These are phyloP conservation scores for Tremella yokohamensis DNA, from an alignment of 768 basidiomycete genomes.

Conservation along the genomic window DNA sequence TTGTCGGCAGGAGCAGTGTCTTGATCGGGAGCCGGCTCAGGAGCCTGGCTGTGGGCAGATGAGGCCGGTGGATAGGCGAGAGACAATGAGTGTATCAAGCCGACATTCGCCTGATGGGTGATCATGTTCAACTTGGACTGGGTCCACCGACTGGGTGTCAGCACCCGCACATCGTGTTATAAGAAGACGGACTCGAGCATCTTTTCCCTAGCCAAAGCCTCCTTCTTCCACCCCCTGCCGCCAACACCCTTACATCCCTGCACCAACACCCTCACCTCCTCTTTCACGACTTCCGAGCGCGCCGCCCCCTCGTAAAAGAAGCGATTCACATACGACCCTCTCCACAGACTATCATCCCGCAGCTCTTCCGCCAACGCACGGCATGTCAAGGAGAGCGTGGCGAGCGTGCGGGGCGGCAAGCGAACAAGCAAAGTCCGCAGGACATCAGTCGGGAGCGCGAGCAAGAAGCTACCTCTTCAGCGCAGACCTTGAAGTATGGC, in stretches of 20 bases:
- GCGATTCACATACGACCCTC: constrained; percentile 41
- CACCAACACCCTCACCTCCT: constrained; percentile 28
- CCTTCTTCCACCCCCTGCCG: constrained; percentile 40
- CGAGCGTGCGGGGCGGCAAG: constrained; percentile 30
- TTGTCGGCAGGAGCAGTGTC: neutral
- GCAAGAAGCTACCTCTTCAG: constrained; percentile 19
- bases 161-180: neutral
- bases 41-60: constrained; percentile 20
- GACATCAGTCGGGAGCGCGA: constrained; percentile 33
- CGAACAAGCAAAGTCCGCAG: constrained; percentile 24
- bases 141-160: constrained; percentile 36
- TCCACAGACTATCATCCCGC: constrained; percentile 41
- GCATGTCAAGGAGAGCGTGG: constrained; percentile 29
- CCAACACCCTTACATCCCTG: constrained; percentile 26
- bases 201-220: constrained; percentile 38
- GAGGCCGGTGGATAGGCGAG: constrained; percentile 42
- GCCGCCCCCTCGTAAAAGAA: constrained; percentile 29
- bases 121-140: constrained; percentile 28
- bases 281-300: neutral
- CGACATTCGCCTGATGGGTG: constrained; percentile 34
- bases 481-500: no score
- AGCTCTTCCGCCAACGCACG: constrained; percentile 25
- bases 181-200: constrained; percentile 40
- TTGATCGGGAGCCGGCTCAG: neutral
- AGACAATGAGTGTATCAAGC: constrained; percentile 36